phyloP scores from a whole-genome alignment of 208 protist species.

The Borovskyia barvae region DNA sequence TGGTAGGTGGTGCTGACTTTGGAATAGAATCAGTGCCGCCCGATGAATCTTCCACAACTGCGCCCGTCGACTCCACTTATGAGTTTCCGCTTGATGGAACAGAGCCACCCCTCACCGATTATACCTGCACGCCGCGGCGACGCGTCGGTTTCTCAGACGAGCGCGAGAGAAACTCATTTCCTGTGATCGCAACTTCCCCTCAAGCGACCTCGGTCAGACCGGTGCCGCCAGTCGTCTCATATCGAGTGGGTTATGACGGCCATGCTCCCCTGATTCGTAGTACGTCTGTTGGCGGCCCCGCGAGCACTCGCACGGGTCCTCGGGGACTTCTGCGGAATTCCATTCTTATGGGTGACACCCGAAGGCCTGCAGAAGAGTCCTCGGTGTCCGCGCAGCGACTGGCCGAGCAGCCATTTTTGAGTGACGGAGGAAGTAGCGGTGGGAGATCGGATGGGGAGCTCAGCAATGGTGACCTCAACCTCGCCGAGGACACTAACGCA shows the following conservation, averaged over 20 bases:
- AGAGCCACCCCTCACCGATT: no score
- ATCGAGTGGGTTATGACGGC: slow-evolving; percentile 5
- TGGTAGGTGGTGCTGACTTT: no score
- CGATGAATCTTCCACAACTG: no score
- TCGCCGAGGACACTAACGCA: slow-evolving; percentile 1
- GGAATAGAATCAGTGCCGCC: no score
- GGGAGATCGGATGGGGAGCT: slow-evolving; percentile 1
- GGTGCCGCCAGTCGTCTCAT: neutral
- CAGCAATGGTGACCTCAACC: slow-evolving; percentile 10
- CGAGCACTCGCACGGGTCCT: no score
- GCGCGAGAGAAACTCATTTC: neutral
- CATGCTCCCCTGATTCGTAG: slow-evolving; percentile 10
- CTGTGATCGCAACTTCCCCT: neutral
- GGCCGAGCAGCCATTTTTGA: neutral
- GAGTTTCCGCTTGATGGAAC: no score
- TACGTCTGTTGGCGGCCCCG: neutral
- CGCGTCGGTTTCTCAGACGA: slow-evolving; percentile 1
- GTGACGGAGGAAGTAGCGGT: neutral
- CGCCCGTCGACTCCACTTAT: no score
- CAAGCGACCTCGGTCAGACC: neutral
- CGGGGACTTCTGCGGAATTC: no score
- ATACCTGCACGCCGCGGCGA: slow-evolving; percentile 1
- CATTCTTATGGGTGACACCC: no score
- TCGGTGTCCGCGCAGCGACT: neutral
- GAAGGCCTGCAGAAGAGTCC: neutral